Percentiles rank a stretch among this genome's conserved stretches.
Conservation (phyloP, 2,329 filamentous ascomycete genomes). For the Monilinia laxa region DNA sequence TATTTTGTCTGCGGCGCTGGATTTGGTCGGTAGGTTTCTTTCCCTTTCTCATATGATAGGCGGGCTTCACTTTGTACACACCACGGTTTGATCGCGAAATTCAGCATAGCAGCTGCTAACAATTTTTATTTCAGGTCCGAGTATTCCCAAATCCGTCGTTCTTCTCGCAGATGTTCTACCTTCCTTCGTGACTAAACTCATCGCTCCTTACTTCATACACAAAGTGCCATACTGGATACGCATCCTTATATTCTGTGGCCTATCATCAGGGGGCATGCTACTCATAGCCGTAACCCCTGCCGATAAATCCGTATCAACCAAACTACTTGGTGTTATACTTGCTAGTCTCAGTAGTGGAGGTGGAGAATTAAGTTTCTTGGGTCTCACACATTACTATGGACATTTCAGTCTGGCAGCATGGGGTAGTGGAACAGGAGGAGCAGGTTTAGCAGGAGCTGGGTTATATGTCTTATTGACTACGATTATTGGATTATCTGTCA, state of each 20-base stretch:
- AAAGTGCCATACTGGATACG: constrained; percentile 76
- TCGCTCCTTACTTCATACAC: constrained; percentile 93
- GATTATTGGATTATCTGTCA: constrained; percentile 71
- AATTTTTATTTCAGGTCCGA: constrained; percentile 49
- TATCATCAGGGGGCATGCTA: constrained; percentile 85
- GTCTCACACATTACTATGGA: constrained; percentile 91
- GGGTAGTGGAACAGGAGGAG: constrained; percentile 89
- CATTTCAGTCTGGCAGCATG: constrained; percentile 83
- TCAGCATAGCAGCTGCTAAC: neutral
- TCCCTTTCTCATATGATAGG: neutral
- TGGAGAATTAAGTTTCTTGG: constrained; percentile 88
- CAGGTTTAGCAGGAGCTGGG: constrained; percentile 82
- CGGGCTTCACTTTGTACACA: neutral
- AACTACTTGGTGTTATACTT: constrained; percentile 79
- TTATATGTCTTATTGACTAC: constrained; percentile 86
- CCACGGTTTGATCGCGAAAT: neutral
- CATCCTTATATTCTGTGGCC: constrained; percentile 68
- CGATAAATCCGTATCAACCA: constrained; percentile 64
- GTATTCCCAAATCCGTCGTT: constrained; percentile 85
- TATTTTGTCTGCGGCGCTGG: constrained; percentile 90
- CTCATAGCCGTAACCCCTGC: constrained; percentile 78
- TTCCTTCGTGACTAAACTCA: constrained; percentile 81
- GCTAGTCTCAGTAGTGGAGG: constrained; percentile 83
- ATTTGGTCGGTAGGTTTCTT: constrained; percentile 65
- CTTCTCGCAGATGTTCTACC: constrained; percentile 91